Conservation (phyloP, 2,329 filamentous ascomycete genomes). For the Madurella mycetomatis region DNA sequence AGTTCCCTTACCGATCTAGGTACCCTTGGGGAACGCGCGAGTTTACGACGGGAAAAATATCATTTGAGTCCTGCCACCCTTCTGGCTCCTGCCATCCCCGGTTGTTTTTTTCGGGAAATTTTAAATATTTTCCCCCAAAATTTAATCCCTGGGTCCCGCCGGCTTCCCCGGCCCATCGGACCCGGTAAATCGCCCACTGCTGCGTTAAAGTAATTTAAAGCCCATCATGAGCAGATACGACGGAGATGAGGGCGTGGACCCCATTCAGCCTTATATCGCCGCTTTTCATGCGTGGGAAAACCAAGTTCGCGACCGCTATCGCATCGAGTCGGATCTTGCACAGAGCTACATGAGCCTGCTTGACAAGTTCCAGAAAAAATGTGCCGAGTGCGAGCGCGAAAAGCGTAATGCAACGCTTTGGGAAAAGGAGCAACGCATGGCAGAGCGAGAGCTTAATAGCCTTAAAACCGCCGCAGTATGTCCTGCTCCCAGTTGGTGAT, state of each 20-base stretch:
- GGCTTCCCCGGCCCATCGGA: not conserved
- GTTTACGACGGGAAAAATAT: too few relatives aligned
- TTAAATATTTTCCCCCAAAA: too few relatives aligned
- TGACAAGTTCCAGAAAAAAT: conserved; percentile 15
- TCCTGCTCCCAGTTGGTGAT: not conserved
- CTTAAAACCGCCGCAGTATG: conserved; percentile 18
- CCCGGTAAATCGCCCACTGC: not conserved
- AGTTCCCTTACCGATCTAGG: too few relatives aligned
- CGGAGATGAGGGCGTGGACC: conserved; percentile 8
- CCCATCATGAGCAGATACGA: conserved; percentile 15
- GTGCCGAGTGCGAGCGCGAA: conserved; percentile 19
- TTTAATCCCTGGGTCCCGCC: not conserved
- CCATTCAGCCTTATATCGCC: conserved; percentile 10
- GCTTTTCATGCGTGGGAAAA: conserved; percentile 12
- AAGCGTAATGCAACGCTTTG: conserved; percentile 21
- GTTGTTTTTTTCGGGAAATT: not conserved
- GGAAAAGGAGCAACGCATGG: conserved; percentile 20
- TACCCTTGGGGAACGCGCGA: too few relatives aligned
- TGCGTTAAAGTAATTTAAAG: not conserved
- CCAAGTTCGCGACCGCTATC: not conserved
- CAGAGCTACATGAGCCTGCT: conserved; percentile 15
- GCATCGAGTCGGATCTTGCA: conserved; percentile 7
- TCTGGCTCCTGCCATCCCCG: not conserved
- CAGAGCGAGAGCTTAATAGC: conserved; percentile 19
- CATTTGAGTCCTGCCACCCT: too few relatives aligned